phyloP scores from a whole-genome alignment of 2,329 filamentous ascomycete species.

The Aspergillus sp. region DNA sequence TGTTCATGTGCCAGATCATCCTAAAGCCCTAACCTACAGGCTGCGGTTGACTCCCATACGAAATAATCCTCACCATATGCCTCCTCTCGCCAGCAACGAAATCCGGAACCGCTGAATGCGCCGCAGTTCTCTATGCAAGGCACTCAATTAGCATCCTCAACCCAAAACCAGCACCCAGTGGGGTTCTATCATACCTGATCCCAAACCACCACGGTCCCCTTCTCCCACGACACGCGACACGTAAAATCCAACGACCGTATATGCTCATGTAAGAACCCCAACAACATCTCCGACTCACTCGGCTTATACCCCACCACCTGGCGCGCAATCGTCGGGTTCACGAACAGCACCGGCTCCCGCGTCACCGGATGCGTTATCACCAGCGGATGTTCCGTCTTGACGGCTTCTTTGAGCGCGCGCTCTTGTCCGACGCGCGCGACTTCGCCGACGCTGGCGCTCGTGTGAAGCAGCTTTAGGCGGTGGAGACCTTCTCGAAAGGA shows the following conservation, averaged over 20 bases:
- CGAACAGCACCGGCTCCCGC: constrained; percentile 6
- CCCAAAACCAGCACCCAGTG: background rate
- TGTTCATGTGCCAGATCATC: background rate
- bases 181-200: constrained; percentile 1
- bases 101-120: constrained; percentile 11
- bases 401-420: constrained; percentile 8
- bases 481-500: constrained; percentile 9
- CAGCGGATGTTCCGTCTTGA: constrained; percentile 11
- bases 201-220: constrained; percentile 12
- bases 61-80: constrained; percentile 13
- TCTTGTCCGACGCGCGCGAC: constrained; percentile 11
- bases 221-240: constrained; percentile 8
- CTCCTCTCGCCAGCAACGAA: constrained; percentile 9
- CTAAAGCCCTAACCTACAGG: background rate
- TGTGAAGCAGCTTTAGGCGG: constrained; percentile 9
- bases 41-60: constrained; percentile 11
- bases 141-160: background rate
- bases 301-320: constrained; percentile 12
- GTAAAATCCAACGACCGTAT: constrained; percentile 11
- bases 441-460: constrained; percentile 10
- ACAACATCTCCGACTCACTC: constrained; percentile 5
- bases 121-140: constrained; percentile 5
- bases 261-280: constrained; percentile 9
- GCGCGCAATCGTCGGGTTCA: constrained; percentile 11
- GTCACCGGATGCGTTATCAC: constrained; percentile 8